Conservation (phyloP, 1,284 basidiomycete species). For the Rhodofomes roseus region DNA sequence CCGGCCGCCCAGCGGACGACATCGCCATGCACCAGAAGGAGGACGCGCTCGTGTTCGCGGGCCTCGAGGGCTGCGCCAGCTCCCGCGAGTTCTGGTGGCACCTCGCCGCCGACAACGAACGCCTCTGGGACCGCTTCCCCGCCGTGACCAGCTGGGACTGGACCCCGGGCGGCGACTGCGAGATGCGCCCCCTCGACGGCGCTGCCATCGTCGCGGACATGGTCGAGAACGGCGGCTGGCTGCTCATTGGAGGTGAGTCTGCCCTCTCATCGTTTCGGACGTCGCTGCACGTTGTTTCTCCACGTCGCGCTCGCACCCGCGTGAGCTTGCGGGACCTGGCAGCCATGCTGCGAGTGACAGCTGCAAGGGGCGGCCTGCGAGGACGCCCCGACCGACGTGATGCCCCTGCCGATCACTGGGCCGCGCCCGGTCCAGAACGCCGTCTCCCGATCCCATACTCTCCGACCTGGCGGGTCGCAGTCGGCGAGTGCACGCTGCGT, state of each 20-base stretch:
- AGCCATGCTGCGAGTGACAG: neutral
- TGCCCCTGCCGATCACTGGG: neutral
- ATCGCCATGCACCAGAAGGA: slow-evolving; percentile 10
- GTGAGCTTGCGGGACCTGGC: neutral
- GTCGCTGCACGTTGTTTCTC: neutral
- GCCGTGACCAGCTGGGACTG: slow-evolving; percentile 48
- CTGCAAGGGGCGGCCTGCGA: neutral
- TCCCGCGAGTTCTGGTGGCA: slow-evolving; percentile 61
- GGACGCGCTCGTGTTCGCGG: slow-evolving; percentile 47
- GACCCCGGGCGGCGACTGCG: slow-evolving; percentile 38
- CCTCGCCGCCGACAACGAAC: slow-evolving; percentile 45
- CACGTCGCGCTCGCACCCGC: no score
- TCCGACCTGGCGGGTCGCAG: neutral
- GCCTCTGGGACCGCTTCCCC: slow-evolving; percentile 49
- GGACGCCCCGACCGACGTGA: neutral
- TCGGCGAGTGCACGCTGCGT: neutral
- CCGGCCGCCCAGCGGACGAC: slow-evolving; percentile 18
- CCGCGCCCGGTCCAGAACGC: neutral
- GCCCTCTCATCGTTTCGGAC: neutral
- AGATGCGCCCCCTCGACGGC: slow-evolving; percentile 36
- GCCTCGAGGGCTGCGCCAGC: slow-evolving; percentile 57
- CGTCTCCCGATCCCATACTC: neutral
- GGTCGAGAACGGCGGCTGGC: slow-evolving; percentile 67
- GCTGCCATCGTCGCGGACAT: slow-evolving; percentile 47
- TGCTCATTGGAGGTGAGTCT: slow-evolving; percentile 56